Conservation (phyloP, 2,329 filamentous ascomycete genomes). For the Aspergillus caelatus region DNA sequence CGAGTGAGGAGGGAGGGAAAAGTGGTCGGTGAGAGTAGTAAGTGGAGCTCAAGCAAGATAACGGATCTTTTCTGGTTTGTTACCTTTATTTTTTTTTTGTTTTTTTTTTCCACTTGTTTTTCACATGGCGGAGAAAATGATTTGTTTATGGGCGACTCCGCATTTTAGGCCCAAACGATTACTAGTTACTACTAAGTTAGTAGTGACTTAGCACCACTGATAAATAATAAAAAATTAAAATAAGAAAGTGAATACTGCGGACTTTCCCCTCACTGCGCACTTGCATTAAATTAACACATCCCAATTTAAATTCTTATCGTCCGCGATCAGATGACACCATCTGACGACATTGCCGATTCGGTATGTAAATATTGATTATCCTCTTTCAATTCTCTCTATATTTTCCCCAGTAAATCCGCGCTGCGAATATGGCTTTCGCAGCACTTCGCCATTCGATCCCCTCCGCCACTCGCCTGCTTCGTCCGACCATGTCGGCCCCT, state of each 20-base stretch:
- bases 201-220: neutral
- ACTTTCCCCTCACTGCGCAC: constrained; percentile 1
- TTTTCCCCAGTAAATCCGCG: constrained; percentile 6
- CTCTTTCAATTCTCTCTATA: constrained; percentile 9
- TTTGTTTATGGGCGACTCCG: constrained; percentile 14
- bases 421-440: constrained; percentile 37
- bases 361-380: constrained; percentile 32
- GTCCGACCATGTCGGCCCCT: constrained; percentile 30
- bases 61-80: constrained; percentile 9
- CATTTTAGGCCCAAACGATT: constrained; percentile 10
- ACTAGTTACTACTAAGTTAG: neutral
- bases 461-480: constrained; percentile 27
- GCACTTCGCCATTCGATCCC: constrained; percentile 35
- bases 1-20: neutral
- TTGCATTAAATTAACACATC: neutral
- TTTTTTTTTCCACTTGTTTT: neutral
- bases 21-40: constrained; percentile 2
- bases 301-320: neutral
- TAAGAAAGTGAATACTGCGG: neutral
- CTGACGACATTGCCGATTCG: constrained; percentile 12
- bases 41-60: constrained; percentile 15
- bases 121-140: constrained; percentile 16
- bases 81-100: neutral
- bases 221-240: neutral
- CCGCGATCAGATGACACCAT: constrained; percentile 12